phyloP scores from a whole-genome alignment of 192 early-diverging fungal species.

The Kappamyces sp. region DNA sequence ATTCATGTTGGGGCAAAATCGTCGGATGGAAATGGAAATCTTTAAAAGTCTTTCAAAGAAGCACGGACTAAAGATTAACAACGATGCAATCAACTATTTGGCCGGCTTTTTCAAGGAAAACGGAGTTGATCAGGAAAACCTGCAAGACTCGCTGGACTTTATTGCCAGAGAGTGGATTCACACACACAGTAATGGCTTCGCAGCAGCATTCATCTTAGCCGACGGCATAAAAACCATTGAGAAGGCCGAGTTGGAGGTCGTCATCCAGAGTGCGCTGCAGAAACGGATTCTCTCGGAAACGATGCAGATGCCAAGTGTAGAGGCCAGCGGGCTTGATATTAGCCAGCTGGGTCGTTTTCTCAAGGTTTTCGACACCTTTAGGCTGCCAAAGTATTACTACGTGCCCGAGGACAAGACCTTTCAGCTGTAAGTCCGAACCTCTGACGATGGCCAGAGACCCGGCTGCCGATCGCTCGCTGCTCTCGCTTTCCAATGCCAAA shows the following conservation, averaged over 20 bases:
- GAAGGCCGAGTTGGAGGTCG: slow-evolving; percentile 29
- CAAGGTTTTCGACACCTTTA: neutral
- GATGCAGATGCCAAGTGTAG: too few species aligned
- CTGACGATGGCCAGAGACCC: slow-evolving; percentile 6
- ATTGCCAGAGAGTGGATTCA: slow-evolving; percentile 68
- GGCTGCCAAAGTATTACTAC: slow-evolving; percentile 6
- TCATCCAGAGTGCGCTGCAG: slow-evolving; percentile 44
- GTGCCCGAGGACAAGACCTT: neutral
- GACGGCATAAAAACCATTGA: neutral
- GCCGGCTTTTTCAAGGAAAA: slow-evolving; percentile 47
- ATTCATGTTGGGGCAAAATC: too few species aligned
- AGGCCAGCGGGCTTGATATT: too few species aligned
- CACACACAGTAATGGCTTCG: slow-evolving; percentile 52
- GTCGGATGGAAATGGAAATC: slow-evolving; percentile 25
- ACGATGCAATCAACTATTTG: slow-evolving; percentile 65
- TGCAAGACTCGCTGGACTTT: slow-evolving; percentile 57
- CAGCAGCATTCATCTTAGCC: neutral
- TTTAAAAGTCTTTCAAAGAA: slow-evolving; percentile 72
- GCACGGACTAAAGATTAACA: slow-evolving; percentile 69
- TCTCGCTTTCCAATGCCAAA: slow-evolving; percentile 60
- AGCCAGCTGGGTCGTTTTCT: slow-evolving; percentile 1
- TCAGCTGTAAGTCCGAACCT: neutral
- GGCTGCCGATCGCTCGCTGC: slow-evolving; percentile 18
- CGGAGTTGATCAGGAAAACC: slow-evolving; percentile 34
- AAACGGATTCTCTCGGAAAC: slow-evolving; percentile 11